Conservation (phyloP, 2,329 filamentous ascomycete genomes). For the Beauveria brongniartii region DNA sequence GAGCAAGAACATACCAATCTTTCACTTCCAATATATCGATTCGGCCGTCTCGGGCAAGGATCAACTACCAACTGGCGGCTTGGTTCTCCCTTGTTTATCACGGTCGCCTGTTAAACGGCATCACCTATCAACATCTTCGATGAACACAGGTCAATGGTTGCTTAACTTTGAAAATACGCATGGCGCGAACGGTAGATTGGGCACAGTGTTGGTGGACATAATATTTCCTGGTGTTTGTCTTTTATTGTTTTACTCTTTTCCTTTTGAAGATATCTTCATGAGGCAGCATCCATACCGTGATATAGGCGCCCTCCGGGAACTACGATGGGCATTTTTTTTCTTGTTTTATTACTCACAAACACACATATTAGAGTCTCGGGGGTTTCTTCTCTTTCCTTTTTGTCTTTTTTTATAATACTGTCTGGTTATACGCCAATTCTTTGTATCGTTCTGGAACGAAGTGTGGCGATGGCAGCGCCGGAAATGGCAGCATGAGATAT, state of each 20-base stretch:
- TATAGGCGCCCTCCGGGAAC: slow-evolving; percentile 14
- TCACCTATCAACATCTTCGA: neutral
- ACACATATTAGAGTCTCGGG: slow-evolving; percentile 24
- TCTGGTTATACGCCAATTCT: slow-evolving; percentile 10
- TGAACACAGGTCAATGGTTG: neutral
- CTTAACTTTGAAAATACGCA: slow-evolving; percentile 6
- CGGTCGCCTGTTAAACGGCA: neutral
- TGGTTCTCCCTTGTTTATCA: neutral
- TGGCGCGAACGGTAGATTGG: slow-evolving; percentile 16
- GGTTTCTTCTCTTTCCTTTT: slow-evolving; percentile 18
- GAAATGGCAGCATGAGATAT: slow-evolving; percentile 1
- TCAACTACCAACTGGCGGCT: neutral
- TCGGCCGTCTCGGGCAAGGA: neutral
- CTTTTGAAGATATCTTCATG: neutral
- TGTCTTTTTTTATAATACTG: slow-evolving; percentile 17
- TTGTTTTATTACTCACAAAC: slow-evolving; percentile 10
- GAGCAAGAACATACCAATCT: slow-evolving; percentile 22
- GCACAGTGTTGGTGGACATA: slow-evolving; percentile 14
- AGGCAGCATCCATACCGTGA: neutral
- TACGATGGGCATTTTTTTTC: slow-evolving; percentile 21
- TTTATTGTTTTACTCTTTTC: slow-evolving; percentile 13
- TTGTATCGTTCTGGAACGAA: slow-evolving; percentile 10
- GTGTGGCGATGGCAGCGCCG: neutral
- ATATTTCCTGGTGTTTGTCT: slow-evolving; percentile 10
- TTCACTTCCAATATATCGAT: slow-evolving; percentile 1